phyloP scores from a whole-genome alignment of 257 asterid species.

The Ophiorrhiza pumila region DNA sequence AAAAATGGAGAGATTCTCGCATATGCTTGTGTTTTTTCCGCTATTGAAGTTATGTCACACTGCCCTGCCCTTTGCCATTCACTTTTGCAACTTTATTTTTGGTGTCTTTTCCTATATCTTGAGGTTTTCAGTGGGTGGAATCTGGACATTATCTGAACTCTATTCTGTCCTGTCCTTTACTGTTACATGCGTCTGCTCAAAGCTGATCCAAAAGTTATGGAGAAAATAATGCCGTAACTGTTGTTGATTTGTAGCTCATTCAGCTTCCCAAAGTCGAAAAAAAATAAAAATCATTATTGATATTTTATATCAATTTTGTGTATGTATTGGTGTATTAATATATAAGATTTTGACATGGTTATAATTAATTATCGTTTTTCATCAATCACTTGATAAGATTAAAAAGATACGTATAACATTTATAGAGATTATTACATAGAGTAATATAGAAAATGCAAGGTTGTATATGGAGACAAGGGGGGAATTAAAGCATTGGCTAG shows the following conservation, averaged over 20 bases:
- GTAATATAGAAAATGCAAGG: too few species aligned
- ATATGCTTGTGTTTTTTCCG: constrained; percentile 5
- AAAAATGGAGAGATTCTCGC: constrained; percentile 24
- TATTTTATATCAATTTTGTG: too few species aligned
- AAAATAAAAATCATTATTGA: too few species aligned
- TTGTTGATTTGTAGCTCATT: constrained; percentile 14
- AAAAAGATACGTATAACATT: too few species aligned
- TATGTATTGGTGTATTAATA: too few species aligned
- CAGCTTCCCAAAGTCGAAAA: too few species aligned
- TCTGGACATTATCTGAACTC: constrained; percentile 2
- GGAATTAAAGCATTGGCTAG: not conserved
- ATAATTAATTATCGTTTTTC: too few species aligned
- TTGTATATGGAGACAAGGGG: too few species aligned
- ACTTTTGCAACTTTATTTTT: not conserved
- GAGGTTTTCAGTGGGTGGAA: not conserved
- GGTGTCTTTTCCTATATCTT: not conserved
- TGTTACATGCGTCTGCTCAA: not conserved
- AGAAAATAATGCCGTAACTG: constrained; percentile 1
- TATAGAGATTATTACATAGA: too few species aligned
- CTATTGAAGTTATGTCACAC: not conserved
- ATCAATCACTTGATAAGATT: too few species aligned
- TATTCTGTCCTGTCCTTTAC: not conserved
- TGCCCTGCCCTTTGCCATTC: too few species aligned
- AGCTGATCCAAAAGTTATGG: constrained; percentile 21
- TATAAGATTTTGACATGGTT: too few species aligned